phyloP scores from a whole-genome alignment of 179 eudicot species.

The Spinacia oleracea region DNA sequence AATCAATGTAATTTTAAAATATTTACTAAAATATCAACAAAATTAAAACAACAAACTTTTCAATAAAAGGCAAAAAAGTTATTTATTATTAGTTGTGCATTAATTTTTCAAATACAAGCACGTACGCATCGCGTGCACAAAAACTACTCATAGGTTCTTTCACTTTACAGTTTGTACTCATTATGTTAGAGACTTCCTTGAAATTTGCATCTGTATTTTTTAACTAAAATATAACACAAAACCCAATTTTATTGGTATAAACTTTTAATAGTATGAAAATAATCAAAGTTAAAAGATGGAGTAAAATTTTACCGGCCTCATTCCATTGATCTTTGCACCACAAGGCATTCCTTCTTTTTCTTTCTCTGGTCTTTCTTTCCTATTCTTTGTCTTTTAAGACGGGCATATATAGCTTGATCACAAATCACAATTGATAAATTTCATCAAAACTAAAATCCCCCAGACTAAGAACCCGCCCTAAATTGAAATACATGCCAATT shows the following conservation, averaged over 20 bases:
- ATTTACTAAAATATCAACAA: no score
- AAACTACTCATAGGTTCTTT: no score
- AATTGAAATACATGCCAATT: background rate
- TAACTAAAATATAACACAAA: slow-evolving; percentile 41
- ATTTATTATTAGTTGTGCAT: no score
- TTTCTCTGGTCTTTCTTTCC: slow-evolving; percentile 75
- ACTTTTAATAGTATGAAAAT: background rate
- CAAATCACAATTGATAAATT: background rate
- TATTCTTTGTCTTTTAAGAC: slow-evolving; percentile 52
- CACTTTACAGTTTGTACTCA: slow-evolving; percentile 88
- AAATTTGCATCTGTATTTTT: slow-evolving; percentile 77
- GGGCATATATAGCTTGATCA: slow-evolving; percentile 56
- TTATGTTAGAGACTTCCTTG: slow-evolving; percentile 69
- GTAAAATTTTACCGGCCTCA: slow-evolving; percentile 53
- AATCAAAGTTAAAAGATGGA: background rate
- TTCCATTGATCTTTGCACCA: slow-evolving; percentile 95
- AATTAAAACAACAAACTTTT: no score
- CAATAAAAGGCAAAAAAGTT: slow-evolving; percentile 85
- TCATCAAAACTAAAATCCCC: background rate
- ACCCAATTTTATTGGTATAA: background rate
- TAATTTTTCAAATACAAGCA: no score
- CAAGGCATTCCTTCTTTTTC: slow-evolving; percentile 65
- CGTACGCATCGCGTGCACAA: no score
- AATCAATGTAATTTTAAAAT: no score
- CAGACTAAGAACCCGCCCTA: background rate